phyloP scores from a whole-genome alignment of 2,329 filamentous ascomycete species.

The Diaporthe eres region DNA sequence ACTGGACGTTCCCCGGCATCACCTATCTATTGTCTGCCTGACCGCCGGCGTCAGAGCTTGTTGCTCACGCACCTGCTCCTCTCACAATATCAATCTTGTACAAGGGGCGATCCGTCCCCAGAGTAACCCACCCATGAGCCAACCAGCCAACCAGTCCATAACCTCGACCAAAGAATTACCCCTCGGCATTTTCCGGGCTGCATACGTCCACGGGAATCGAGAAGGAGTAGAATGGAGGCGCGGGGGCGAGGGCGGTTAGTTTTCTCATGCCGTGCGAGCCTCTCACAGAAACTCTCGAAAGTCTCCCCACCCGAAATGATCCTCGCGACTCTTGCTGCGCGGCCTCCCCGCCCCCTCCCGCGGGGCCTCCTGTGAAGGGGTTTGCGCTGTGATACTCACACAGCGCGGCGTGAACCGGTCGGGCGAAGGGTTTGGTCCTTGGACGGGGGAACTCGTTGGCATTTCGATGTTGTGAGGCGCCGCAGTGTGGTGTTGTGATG shows the following conservation, averaged over 20 bases:
- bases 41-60: not conserved
- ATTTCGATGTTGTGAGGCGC: not conserved
- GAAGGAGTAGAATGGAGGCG: not conserved
- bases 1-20: not conserved
- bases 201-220: not conserved
- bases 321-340: not conserved
- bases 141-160: not conserved
- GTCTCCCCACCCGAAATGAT: not conserved
- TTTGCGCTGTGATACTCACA: not conserved
- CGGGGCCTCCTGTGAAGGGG: not conserved
- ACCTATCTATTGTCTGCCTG: not conserved
- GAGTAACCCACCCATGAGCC: not conserved
- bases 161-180: not conserved
- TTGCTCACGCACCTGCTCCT: not conserved
- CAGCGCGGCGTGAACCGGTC: not conserved
- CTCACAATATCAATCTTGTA: slow-evolving; percentile 9
- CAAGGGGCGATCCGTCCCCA: not conserved
- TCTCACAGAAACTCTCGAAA: not conserved
- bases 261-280: slow-evolving; percentile 9
- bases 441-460: not conserved
- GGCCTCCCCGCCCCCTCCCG: not conserved
- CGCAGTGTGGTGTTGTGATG: not conserved
- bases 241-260: not conserved
- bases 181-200: slow-evolving; percentile 8
- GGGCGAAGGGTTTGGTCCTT: too few species aligned